A percentile compares a stretch with the other conserved stretches of the same genome.
Conservation (phyloP, 345 rosid genomes). For the Salix suchowensis region DNA sequence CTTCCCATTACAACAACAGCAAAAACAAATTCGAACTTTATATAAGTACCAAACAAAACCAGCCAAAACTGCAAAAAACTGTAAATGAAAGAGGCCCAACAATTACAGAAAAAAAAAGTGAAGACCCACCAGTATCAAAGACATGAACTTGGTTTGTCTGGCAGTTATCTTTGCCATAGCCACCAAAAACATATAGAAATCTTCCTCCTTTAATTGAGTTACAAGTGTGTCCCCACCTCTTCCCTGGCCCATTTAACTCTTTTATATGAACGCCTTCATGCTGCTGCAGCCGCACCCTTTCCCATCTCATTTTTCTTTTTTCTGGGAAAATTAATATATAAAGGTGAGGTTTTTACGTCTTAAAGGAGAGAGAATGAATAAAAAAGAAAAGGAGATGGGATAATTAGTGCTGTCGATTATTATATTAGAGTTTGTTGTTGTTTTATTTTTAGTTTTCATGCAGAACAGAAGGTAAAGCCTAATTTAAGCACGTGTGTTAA, state of each 20-base stretch:
- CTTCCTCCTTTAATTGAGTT: slow-evolving; percentile 87
- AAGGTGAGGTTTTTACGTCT: not conserved
- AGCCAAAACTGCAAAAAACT: slow-evolving; percentile 3
- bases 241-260: slow-evolving; percentile 60
- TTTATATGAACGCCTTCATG: slow-evolving; percentile 13
- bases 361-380: not conserved
- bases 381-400: not conserved
- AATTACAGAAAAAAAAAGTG: slow-evolving; percentile 5
- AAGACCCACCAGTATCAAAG: slow-evolving; percentile 72
- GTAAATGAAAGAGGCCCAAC: not conserved
- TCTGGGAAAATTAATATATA: not conserved
- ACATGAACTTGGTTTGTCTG: slow-evolving; percentile 96
- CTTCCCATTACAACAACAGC: not conserved
- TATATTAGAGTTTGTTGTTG: too few species aligned
- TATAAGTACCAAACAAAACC: not conserved
- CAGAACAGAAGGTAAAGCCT: too few species aligned
- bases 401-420: too few species aligned
- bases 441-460: too few species aligned
- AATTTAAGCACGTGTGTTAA: too few species aligned
- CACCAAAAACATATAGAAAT: slow-evolving; percentile 88
- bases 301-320: slow-evolving; percentile 84
- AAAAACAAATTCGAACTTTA: slow-evolving; percentile 1
- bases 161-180: slow-evolving; percentile 85
- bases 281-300: slow-evolving; percentile 35
- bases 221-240: slow-evolving; percentile 97